Evolutionary conservation across 495 filamentous ascomycete species (phyloP), one percentile per base, ranked within the genome.

Genomic region (Penicillium riverlandense): DNA sequence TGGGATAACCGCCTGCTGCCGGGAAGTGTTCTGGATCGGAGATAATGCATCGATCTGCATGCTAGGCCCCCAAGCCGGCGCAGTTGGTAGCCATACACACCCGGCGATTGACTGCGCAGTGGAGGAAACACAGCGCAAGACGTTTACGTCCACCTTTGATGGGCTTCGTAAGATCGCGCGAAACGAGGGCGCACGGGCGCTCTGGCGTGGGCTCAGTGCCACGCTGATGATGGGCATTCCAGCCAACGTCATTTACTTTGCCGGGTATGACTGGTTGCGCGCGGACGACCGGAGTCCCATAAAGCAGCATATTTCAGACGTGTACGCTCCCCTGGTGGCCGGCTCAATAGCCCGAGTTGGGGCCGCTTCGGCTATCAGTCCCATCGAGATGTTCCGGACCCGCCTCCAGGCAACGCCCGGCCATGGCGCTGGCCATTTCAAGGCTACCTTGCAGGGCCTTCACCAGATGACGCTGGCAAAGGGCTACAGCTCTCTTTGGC

Each of bases 231-330:
- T 98, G 92, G 83, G 91, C 3, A 79, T 98, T 29, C 92, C 92
- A 0, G 88, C 80, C 31, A 98, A 98, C 63, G 90, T 98, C 48
- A 97, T 98, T 47, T 98, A 98, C 65, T 96, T 96, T 54, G 91
- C 92, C 29, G 92, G 91, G n/a, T 98, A 98, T 61, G 92, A 98
- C 55, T 92, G 86, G 81, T 66, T 98, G 47, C 83, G 92, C 11
- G 82, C 68, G 15, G 85, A 84, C 55, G 67, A 72, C 1, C 61
- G 63, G 32, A 89, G 84, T 42, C 90, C 87, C 0, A 75, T 96
- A 47, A 71, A 73, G 38, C 69, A 67, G 29, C 40, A 69, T 22
- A 55, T 88, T 5, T 66, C 73, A 9, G 85, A 88, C 45, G 53
- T 61, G 2, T 90, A 85, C 59, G 80, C 84, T 3, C 89, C 92